Percentiles rank a stretch among this genome's conserved stretches.
phyloP scores from a whole-genome alignment of 139 green algal species.

The Chlorella sorokiniana region DNA sequence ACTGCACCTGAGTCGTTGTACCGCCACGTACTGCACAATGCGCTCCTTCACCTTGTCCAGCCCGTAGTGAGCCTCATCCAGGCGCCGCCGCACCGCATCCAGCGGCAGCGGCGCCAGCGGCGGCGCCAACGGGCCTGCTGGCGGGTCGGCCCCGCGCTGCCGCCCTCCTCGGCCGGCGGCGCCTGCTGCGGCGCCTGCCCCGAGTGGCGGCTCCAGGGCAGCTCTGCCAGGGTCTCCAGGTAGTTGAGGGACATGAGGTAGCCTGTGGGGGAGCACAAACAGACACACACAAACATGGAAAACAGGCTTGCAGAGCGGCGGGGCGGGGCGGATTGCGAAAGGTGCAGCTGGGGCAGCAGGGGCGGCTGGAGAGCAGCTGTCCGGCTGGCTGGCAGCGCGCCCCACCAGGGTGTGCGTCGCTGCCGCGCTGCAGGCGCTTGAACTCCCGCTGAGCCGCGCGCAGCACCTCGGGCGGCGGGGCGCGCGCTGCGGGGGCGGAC shows the following conservation, averaged over 20 bases:
- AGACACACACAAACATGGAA: background rate
- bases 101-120: constrained; percentile 1
- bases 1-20: constrained; percentile 66
- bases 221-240: constrained; percentile 90
- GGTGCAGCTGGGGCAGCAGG: background rate
- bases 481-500: background rate
- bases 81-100: constrained; percentile 34
- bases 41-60: constrained; percentile 95
- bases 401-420: constrained; percentile 32
- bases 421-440: constrained; percentile 27
- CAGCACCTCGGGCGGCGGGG: constrained; percentile 39
- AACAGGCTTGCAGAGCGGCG: background rate
- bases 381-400: background rate
- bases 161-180: constrained; percentile 46
- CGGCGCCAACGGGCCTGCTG: background rate
- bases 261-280: background rate
- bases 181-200: constrained; percentile 82
- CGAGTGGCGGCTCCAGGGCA: constrained; percentile 83
- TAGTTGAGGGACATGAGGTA: constrained; percentile 84
- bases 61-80: constrained; percentile 96
- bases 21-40: constrained; percentile 98
- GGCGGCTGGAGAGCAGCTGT: background rate
- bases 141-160: background rate
- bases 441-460: constrained; percentile 33
- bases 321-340: background rate